Conservation (phyloP, 331 rosid species). For the Cydonia oblonga region DNA sequence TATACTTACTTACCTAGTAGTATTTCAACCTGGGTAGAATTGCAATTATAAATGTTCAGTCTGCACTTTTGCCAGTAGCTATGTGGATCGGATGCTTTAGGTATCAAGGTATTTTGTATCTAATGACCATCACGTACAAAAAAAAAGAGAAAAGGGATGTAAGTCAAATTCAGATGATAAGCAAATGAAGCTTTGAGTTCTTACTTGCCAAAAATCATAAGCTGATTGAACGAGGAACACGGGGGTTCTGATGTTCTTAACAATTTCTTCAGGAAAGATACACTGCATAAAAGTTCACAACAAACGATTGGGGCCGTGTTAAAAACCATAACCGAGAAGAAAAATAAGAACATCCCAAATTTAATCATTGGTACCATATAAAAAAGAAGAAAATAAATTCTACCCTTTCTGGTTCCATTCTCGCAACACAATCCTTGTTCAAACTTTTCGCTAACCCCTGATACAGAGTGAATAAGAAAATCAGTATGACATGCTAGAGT, state of each 20-base stretch:
- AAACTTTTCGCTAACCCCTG: conserved; percentile 64
- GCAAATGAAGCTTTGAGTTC: conserved; percentile 14
- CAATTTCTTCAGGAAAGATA: conserved; percentile 63
- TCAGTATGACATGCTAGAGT: background rate
- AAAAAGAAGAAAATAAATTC: conserved; percentile 23
- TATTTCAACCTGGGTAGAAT: conserved; percentile 35
- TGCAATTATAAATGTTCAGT: conserved; percentile 43
- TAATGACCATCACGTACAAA: background rate
- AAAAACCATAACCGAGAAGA: background rate
- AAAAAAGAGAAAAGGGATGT: background rate
- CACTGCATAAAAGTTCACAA: conserved; percentile 51
- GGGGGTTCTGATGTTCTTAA: conserved; percentile 50
- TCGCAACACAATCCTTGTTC: conserved; percentile 54
- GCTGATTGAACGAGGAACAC: conserved; percentile 80
- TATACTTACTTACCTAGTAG: conserved; percentile 39
- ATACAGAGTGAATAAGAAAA: conserved; percentile 5
- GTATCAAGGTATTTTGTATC: conserved; percentile 52
- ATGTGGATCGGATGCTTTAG: conserved; percentile 46
- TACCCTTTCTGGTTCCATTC: conserved; percentile 57
- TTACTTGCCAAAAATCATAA: conserved; percentile 94
- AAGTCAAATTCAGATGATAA: background rate
- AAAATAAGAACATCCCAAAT: background rate
- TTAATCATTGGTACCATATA: background rate
- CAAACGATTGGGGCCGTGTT: background rate
- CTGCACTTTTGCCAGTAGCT: conserved; percentile 68